Base-by-base conservation (phyloP, 2,329 filamentous ascomycete species). In the Pseudogymnoascus sp. region DNA sequence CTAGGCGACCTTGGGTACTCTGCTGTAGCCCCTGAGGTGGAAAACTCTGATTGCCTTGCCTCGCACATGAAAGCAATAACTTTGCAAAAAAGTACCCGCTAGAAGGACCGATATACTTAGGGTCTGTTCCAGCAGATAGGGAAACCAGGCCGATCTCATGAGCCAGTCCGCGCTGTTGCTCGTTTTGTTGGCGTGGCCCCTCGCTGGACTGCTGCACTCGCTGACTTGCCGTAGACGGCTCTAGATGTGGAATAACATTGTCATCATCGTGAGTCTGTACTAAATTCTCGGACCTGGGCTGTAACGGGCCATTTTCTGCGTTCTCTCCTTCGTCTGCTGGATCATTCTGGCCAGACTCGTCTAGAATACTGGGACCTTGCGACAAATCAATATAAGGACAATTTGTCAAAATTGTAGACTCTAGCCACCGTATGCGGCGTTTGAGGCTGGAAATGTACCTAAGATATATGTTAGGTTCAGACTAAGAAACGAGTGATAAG, bases 81-180 rank as follows among this genome's bases (percentile, higher is more conserved):
- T 78, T 76, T 1, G 79, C 78, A 11, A 82, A 74, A 41, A 81
- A 80, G 61, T 80, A 81, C 1, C 80, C 81, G 37, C 80, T 82
- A 0, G 81, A 83, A 2, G 81, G 80, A 0, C 81, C 81, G 12
- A 83, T 78, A 57, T 83, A 83, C 61, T 78, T 73, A 2, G 76
- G 77, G 18, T 80, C 78, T 43, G 74, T 72, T 22, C 76, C 78
- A 3, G 73, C 73, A 1, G 77, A 78, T 1, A 82, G 70, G 0
- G 80, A 80, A 0, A 83, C 74, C 12, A 83, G 66, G 0, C 80
- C 80, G 14, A 82, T 80, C 63, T 83, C 79, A 62, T 82, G 79
- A 1, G 78, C 75, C 1, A 76, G 66, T 3, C 66, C 64, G 12
- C 39, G 39, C 6, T 25, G 39, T 25, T 43, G 20, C 39, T 43